Conservation (phyloP, 805 yeast species). For the Pichia occidentalis region DNA sequence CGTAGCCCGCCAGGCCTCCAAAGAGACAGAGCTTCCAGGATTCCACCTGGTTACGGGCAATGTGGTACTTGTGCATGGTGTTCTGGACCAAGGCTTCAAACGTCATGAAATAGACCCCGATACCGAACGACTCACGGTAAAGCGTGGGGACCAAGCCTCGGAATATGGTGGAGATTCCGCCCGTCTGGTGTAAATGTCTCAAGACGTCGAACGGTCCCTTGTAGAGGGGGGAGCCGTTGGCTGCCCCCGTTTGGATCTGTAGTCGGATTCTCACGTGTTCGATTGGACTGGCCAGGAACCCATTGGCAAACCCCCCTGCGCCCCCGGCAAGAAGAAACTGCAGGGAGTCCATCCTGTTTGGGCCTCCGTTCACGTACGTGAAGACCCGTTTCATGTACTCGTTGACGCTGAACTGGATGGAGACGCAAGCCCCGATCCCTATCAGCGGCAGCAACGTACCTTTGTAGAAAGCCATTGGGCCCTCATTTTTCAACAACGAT, state of each 20-base stretch:
- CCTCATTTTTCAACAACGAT: slow-evolving; percentile 70
- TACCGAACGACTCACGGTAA: slow-evolving; percentile 77
- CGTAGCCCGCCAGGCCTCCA: slow-evolving; percentile 89
- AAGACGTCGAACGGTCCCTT: slow-evolving; percentile 77
- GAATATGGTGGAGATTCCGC: slow-evolving; percentile 52
- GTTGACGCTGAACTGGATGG: slow-evolving; percentile 91
- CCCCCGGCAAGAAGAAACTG: slow-evolving; percentile 83
- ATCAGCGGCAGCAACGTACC: slow-evolving; percentile 90
- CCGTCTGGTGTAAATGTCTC: slow-evolving; percentile 44
- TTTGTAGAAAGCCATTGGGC: slow-evolving; percentile 79
- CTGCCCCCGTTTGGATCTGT: slow-evolving; percentile 70
- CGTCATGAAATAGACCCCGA: slow-evolving; percentile 82
- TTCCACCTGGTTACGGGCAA: slow-evolving; percentile 67
- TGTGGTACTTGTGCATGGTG: slow-evolving; percentile 43
- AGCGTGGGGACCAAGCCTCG: slow-evolving; percentile 82
- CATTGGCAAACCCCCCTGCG: slow-evolving; percentile 89
- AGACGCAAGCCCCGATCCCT: slow-evolving; percentile 97
- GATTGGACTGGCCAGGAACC: slow-evolving; percentile 85
- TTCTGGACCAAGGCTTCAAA: slow-evolving; percentile 81
- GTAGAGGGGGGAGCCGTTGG: slow-evolving; percentile 26
- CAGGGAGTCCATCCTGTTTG: slow-evolving; percentile 40
- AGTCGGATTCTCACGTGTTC: slow-evolving; percentile 92
- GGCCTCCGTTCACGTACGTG: slow-evolving; percentile 35
- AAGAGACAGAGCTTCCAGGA: slow-evolving; percentile 79
- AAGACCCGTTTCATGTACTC: slow-evolving; percentile 88